These are phyloP conservation scores for Aristolochia contorta DNA, from an alignment of 164 flowering plant genomes.

Conservation along the genomic window DNA sequence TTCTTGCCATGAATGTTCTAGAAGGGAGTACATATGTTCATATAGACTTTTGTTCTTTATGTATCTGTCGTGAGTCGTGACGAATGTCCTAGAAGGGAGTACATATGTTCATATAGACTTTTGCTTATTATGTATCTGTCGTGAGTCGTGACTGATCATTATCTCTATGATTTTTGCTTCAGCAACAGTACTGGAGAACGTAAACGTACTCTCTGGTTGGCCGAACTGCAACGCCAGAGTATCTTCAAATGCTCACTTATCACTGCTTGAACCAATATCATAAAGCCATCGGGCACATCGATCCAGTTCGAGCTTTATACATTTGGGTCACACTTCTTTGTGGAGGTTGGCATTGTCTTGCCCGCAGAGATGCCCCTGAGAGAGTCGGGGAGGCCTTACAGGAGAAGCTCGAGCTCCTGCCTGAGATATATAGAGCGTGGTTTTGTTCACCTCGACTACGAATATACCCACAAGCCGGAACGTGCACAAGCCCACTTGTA, in stretches of 20 bases:
- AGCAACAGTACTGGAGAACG: slow-evolving; percentile 85
- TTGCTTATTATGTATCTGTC: too few species aligned
- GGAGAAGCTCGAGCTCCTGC: slow-evolving; percentile 78
- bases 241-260: slow-evolving; percentile 78
- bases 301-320: slow-evolving; percentile 90
- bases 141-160: neutral
- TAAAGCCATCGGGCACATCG: slow-evolving; percentile 62
- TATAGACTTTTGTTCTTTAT: too few species aligned
- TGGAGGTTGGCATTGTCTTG: slow-evolving; percentile 92
- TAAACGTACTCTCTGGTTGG: slow-evolving; percentile 86
- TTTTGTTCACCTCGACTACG: slow-evolving; percentile 90
- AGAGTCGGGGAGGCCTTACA: slow-evolving; percentile 80
- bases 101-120: too few species aligned
- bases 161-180: slow-evolving; percentile 15
- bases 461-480: slow-evolving; percentile 80
- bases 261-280: slow-evolving; percentile 96
- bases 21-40: too few species aligned
- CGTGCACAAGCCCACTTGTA: slow-evolving; percentile 52
- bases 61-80: too few species aligned
- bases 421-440: slow-evolving; percentile 92
- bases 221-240: slow-evolving; percentile 80
- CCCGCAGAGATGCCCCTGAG: slow-evolving; percentile 73
- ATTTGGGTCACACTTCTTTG: slow-evolving; percentile 96
- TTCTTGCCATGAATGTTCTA: too few species aligned
- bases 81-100: too few species aligned